Base-by-base conservation (phyloP, 257 asterid species). In the Forsythia suspensa region DNA sequence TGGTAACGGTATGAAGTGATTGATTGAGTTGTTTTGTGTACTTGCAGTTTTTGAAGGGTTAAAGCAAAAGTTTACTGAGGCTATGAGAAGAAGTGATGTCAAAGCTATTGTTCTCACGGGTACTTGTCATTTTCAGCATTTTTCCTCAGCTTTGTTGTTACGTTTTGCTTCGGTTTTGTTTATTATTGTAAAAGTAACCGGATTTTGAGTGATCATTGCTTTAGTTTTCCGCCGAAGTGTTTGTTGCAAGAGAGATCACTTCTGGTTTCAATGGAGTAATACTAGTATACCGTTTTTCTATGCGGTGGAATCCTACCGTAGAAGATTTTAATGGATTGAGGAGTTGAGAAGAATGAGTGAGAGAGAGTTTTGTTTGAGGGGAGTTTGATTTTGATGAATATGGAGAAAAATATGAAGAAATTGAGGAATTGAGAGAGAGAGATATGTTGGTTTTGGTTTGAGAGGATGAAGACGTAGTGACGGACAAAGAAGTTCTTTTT, bases 61-160 rank as follows among this genome's bases (percentile, higher is more conserved):
- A 83, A 85, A 83, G 87, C 89, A 88, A 83, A 90, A 84, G 81
- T 86, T 85, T 68, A 76, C 78, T 3, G 97, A 91, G 83, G 97
- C 98, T 3, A 81, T 87, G 86, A 82, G 82, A 76, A 89, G 98
- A 86, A 82, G 88, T 71, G 99, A 96, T 77, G 93, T 96, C 40
- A 89, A 88, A 84, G 99, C 99, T 77, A 42, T 94, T 82, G 97
- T 96, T 75, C 79, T 96, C 2, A 84, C 88, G 1, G 98, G 99
- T 96, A 88, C 41, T 11, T 78, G 75, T 80, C 41, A 1, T 44
- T 72, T 79, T 38, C 76, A 21, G 15, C 6, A 13, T 15, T 41
- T 51, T 29, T 36, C 0, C 18, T 40, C 39, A 2, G 12, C 16
- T 41, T 43, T 9, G 36, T 44, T 12, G 36, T 71, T 15, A 0